Evolutionary conservation across 2,329 filamentous ascomycete genomes (phyloP), one percentile per base, ranked within the genome.

Genomic region (Microsporum audouinii): DNA sequence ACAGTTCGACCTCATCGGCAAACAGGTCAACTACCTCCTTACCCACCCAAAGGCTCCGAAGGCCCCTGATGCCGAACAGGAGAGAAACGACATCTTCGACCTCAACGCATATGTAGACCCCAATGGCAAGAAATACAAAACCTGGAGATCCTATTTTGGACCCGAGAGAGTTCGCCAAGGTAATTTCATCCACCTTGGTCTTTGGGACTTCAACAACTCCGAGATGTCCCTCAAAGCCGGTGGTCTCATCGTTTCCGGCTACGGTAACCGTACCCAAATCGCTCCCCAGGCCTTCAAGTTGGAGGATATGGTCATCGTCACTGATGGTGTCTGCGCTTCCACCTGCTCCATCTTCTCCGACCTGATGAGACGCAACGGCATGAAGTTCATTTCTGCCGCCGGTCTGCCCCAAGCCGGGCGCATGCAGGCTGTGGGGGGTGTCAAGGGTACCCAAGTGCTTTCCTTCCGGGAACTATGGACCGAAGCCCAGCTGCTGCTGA

Each of bases 371-470:
- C 74, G 77, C 61, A 76, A 75, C 33, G 78, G 80, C 29, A 79
- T 87, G 1, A 80, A 80, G 64, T 81, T 80, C 45, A 77, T 87
- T 56, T 77, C 77, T 1, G 74, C 85, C 31, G 85, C 86, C 6
- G 86, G 86, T 1, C 80, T 82, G 0, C 80, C 85, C 0, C 71
- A 73, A 6, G 66, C 75, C 0, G 74, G 73, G 2, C 78, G 80
- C 0, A 87, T 86, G 75, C 84, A 87, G 73, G 79, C 78, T 3
- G 76, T 86, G n/a, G 84, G 85, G n/a, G 86, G 85, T 17, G 79
- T 83, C 56, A 84, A 86, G 66, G 86, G 85, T 33, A 41, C 60
- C 1, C 59, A 65, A 61, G 69, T 76, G 2, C 61, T 73, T 3
- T 62, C 61, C 0, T 71, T 73, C 56, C 61, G 65, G 3, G 61